Base-by-base conservation (phyloP, 495 filamentous ascomycete species). In the Aspergillus baeticus region DNA sequence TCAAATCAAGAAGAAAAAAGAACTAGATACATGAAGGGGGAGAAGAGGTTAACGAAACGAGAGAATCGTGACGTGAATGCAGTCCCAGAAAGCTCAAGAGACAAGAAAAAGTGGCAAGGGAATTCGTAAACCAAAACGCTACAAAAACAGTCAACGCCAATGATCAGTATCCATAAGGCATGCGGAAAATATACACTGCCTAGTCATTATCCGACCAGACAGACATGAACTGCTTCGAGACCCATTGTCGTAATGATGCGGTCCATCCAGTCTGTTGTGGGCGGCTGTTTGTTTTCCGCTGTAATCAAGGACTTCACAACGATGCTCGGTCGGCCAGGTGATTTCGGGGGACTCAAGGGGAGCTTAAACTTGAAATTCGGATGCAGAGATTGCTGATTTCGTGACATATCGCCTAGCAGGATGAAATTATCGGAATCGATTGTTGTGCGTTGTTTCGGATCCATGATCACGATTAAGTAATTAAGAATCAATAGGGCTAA, bases 241-340 rank as follows among this genome's bases (percentile, higher is more conserved):
- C 68, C 68, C 60, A 68, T 68, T 11, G 63, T 66, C n/a, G 58
- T 60, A 5, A 59, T 58, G 31, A 70, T 60, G 18, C 51, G 59
- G 33, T 68, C 67, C 63, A 64, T 68, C 69, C 69, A 69, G 23
- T 65, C 59, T 2, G 61, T 65, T 7, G 61, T 66, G 0, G 63
- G 66, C 10, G 62, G 51, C 13, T 64, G 56, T 17, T 52, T 54
- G 10, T 49, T 51, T n/a, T 64, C 60, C 2, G 62, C 56, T 1
- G 56, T 65, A 22, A 68, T 63, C 44, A 63, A 31, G 2, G 65
- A 68, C 35, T 59, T 46, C 2, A 70, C 49, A 13, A 64, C 45
- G 10, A 67, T 38, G 20, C 44, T 46, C 6, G 61, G 45, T 11
- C 41, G 39, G 0, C 58, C 57, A 0, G 67, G 63, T 3, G 62